Conservation (phyloP, 2,329 filamentous ascomycete genomes). For the Leptoxyphium fumago region DNA sequence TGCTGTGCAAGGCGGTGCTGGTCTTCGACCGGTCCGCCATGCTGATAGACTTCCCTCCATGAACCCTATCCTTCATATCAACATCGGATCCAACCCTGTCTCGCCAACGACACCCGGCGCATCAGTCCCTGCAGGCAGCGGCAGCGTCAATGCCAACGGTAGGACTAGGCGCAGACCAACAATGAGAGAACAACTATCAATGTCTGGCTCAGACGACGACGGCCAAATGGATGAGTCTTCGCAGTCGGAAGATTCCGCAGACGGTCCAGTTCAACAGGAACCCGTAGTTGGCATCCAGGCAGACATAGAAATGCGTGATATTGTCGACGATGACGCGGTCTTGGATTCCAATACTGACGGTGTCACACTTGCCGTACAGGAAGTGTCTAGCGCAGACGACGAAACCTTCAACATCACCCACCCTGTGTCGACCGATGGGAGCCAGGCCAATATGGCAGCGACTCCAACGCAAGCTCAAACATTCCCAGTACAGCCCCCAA, state of each 20-base stretch:
- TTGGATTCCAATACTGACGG: conserved; percentile 50
- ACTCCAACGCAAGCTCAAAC: conserved; percentile 41
- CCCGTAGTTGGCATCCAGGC: conserved; percentile 62
- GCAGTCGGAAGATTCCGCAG: conserved; percentile 61
- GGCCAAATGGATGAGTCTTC: conserved; percentile 65
- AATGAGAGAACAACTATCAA: conserved; percentile 77
- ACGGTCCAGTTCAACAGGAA: conserved; percentile 28
- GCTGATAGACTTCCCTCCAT: conserved; percentile 73
- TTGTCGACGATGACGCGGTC: conserved; percentile 69
- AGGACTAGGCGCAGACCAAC: conserved; percentile 60
- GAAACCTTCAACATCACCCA: conserved; percentile 90
- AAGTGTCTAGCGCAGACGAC: conserved; percentile 72
- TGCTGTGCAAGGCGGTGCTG: conserved; percentile 16
- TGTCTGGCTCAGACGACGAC: conserved; percentile 77
- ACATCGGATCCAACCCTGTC: conserved; percentile 73
- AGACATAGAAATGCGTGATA: conserved; percentile 73
- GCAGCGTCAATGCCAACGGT: conserved; percentile 24
- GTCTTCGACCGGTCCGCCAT: conserved; percentile 61
- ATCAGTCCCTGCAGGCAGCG: conserved; percentile 26
- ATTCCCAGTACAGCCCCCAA: conserved; percentile 22
- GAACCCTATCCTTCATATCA: conserved; percentile 52
- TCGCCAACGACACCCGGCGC: conserved; percentile 76
- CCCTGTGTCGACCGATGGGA: conserved; percentile 62
- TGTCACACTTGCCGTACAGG: conserved; percentile 64
- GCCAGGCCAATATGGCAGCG: conserved; percentile 57